Evolutionary conservation across 2,329 filamentous ascomycete genomes (phyloP).

Genomic region (Dothideomycetes sp.): DNA sequence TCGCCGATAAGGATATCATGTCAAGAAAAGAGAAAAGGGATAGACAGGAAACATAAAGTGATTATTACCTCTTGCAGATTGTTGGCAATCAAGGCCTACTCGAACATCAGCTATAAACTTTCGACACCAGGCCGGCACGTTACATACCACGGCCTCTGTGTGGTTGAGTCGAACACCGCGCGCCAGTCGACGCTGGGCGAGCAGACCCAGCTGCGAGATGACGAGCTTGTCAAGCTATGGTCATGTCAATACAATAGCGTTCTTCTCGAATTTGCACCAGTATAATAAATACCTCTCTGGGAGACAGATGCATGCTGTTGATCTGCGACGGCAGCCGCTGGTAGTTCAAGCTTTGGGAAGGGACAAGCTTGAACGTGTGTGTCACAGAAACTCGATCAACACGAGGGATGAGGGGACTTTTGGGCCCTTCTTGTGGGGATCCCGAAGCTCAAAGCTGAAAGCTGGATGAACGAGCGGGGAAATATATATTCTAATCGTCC

Average conservation of each 20-base stretch:
- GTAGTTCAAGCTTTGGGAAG: too few species aligned
- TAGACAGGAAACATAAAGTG: too few species aligned
- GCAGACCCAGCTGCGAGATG: slow-evolving; percentile 76
- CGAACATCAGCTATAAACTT: slow-evolving; percentile 19
- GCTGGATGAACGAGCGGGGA: too few species aligned
- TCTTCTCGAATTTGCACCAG: not conserved
- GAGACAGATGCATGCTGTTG: slow-evolving; percentile 22
- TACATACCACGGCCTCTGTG: slow-evolving; percentile 65
- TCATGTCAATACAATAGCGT: slow-evolving; percentile 1
- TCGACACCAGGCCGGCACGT: slow-evolving; percentile 7
- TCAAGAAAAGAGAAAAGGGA: too few species aligned
- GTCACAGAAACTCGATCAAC: too few species aligned
- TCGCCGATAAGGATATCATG: slow-evolving; percentile 67
- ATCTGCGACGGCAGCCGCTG: too few species aligned
- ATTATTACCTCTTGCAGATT: slow-evolving; percentile 84
- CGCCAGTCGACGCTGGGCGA: slow-evolving; percentile 80
- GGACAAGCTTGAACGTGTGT: too few species aligned
- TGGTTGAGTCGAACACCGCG: slow-evolving; percentile 84
- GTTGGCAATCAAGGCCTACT: slow-evolving; percentile 68
- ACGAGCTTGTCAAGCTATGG: slow-evolving; percentile 85
- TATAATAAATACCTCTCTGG: slow-evolving; percentile 20
- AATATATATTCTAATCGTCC: too few species aligned
- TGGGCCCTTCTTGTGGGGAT: too few species aligned
- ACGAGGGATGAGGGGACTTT: too few species aligned
- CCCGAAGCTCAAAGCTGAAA: too few species aligned